phyloP scores from a whole-genome alignment of 257 asterid species.

The Euphrasia confusa region DNA sequence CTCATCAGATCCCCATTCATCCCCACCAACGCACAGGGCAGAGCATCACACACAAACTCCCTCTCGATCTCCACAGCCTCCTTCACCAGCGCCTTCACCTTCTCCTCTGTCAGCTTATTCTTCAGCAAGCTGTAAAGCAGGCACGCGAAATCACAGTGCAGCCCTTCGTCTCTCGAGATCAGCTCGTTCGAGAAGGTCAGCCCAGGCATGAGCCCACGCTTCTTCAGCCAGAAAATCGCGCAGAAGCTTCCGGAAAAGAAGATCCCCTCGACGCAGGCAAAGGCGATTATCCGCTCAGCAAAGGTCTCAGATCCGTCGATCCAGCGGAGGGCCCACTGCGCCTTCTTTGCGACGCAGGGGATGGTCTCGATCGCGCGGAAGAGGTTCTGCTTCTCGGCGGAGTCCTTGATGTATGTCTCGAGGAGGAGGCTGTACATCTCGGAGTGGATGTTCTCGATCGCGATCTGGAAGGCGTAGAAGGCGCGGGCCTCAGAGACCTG shows the following conservation, averaged over 20 bases:
- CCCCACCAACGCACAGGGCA: slow-evolving; percentile 66
- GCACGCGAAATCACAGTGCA: slow-evolving; percentile 91
- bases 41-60: slow-evolving; percentile 55
- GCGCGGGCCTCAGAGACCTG: slow-evolving; percentile 96
- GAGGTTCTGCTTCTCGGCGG: slow-evolving; percentile 40
- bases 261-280: slow-evolving; percentile 90
- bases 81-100: slow-evolving; percentile 54
- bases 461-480: slow-evolving; percentile 89
- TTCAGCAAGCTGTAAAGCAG: slow-evolving; percentile 62
- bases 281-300: slow-evolving; percentile 74
- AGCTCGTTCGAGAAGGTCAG: slow-evolving; percentile 66
- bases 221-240: slow-evolving; percentile 83
- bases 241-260: slow-evolving; percentile 75
- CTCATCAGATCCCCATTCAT: slow-evolving; percentile 69
- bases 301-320: slow-evolving; percentile 78
- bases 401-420: slow-evolving; percentile 65
- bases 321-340: slow-evolving; percentile 91
- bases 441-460: slow-evolving; percentile 91
- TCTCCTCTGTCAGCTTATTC: slow-evolving; percentile 66
- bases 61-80: slow-evolving; percentile 86
- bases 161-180: slow-evolving; percentile 57
- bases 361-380: slow-evolving; percentile 63
- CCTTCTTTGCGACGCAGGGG: slow-evolving; percentile 78
- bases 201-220: slow-evolving; percentile 87
- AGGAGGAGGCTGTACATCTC: slow-evolving; percentile 76